These are phyloP conservation scores for Pichia sp. DNA, from an alignment of 1,139 yeast species.

Conservation along the genomic window DNA sequence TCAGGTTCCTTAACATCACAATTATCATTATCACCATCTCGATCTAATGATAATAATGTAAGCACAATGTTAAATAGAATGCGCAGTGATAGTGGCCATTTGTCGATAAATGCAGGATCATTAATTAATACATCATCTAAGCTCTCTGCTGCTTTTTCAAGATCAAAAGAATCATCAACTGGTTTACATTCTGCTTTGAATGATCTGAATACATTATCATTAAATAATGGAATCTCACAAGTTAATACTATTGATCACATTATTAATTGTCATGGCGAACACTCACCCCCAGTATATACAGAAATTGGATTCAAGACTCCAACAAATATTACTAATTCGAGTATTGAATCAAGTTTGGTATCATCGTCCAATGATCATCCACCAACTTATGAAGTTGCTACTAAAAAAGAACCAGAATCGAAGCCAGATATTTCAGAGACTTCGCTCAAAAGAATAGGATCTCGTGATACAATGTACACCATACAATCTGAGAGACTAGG, in stretches of 20 bases:
- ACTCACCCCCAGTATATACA: slow-evolving; percentile 13
- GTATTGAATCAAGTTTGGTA: background rate
- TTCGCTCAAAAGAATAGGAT: background rate
- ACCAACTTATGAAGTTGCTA: slow-evolving; percentile 3
- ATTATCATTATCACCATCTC: slow-evolving; percentile 9
- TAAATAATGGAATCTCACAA: background rate
- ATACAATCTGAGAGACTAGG: slow-evolving; percentile 9
- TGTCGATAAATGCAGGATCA: too few relatives aligned
- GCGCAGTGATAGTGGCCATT: slow-evolving; percentile 4
- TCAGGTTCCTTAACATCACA: slow-evolving; percentile 1
- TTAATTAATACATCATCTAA: slow-evolving; percentile 13
- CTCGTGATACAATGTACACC: slow-evolving; percentile 1
- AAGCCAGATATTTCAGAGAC: background rate
- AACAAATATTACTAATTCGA: too few relatives aligned
- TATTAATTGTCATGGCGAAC: background rate
- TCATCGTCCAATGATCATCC: slow-evolving; percentile 1
- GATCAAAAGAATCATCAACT: slow-evolving; percentile 9
- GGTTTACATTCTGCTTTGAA: slow-evolving; percentile 7
- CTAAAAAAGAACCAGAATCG: background rate
- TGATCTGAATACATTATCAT: slow-evolving; percentile 8
- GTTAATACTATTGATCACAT: slow-evolving; percentile 11
- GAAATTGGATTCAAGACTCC: slow-evolving; percentile 7
- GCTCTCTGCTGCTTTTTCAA: slow-evolving; percentile 13
- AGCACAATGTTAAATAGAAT: background rate
- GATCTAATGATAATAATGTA: slow-evolving; percentile 1